These are phyloP conservation scores for Trypanosoma cruzi DNA, from an alignment of 208 protist genomes.

Conservation along the genomic window DNA sequence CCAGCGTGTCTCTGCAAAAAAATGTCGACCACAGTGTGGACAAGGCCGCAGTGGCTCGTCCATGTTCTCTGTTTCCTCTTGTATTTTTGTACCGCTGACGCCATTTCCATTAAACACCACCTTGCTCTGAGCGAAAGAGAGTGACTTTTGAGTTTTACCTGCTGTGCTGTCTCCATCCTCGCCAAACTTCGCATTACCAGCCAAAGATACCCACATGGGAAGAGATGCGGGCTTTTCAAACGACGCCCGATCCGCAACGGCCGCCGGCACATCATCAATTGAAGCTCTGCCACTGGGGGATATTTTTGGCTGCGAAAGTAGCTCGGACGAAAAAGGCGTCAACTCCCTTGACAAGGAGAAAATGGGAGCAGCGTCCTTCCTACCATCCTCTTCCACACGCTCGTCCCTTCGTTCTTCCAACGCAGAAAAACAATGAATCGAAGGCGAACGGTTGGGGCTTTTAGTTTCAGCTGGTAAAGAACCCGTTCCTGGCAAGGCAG, in stretches of 20 bases:
- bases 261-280: slow-evolving; percentile 51
- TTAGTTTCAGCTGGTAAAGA: slow-evolving; percentile 10
- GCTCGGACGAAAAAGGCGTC: not conserved
- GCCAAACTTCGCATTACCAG: not conserved
- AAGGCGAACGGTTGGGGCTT: slow-evolving; percentile 15
- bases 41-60: slow-evolving; percentile 60
- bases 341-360: not conserved
- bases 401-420: slow-evolving; percentile 16
- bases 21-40: slow-evolving; percentile 69
- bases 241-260: slow-evolving; percentile 27
- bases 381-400: too few species aligned
- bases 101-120: not conserved
- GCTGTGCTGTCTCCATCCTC: slow-evolving; percentile 5
- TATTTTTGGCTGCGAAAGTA: not conserved
- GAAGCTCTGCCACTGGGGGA: not conserved
- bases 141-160: not conserved
- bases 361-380: too few species aligned
- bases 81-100: slow-evolving; percentile 9
- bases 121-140: not conserved
- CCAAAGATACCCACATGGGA: not conserved
- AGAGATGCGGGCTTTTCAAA: not conserved
- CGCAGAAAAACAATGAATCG: not conserved
- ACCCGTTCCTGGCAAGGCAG: not conserved
- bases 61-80: slow-evolving; percentile 20
- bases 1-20: slow-evolving; percentile 56